phyloP scores from a whole-genome alignment of 768 basidiomycete species.

The Pleurotus platypus region DNA sequence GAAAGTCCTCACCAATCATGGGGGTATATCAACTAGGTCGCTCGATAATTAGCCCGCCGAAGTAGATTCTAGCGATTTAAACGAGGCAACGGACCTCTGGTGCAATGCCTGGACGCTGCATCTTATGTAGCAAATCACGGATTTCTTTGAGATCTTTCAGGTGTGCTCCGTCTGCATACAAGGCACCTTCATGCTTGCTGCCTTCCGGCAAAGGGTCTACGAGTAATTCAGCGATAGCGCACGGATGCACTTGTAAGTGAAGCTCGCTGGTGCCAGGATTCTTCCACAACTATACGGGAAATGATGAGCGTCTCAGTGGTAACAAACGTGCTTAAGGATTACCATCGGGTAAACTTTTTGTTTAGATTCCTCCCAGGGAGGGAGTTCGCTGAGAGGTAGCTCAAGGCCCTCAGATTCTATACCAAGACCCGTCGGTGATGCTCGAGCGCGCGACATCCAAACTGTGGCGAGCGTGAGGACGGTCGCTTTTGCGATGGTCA shows the following conservation, averaged over 20 bases:
- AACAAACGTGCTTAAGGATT: constrained; percentile 21
- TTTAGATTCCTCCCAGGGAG: constrained; percentile 75
- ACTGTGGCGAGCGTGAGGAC: constrained; percentile 20
- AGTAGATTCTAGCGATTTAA: not conserved
- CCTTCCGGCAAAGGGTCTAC: constrained; percentile 71
- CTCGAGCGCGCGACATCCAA: constrained; percentile 84
- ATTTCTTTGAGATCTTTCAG: constrained; percentile 71
- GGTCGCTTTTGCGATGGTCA: not conserved
- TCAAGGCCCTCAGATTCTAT: constrained; percentile 79
- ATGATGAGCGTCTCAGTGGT: constrained; percentile 11
- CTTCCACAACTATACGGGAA: constrained; percentile 70
- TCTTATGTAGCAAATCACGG: constrained; percentile 71
- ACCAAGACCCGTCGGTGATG: constrained; percentile 76
- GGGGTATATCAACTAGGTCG: constrained; percentile 68
- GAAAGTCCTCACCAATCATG: constrained; percentile 67
- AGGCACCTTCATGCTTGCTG: constrained; percentile 53
- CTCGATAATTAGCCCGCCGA: not conserved
- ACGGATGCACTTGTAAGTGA: constrained; percentile 90
- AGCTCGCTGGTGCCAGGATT: constrained; percentile 81
- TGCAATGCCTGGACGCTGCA: constrained; percentile 88
- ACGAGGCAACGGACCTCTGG: constrained; percentile 49
- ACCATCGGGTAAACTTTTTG: constrained; percentile 69
- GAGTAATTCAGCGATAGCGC: constrained; percentile 62
- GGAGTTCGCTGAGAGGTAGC: constrained; percentile 60
- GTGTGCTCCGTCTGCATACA: constrained; percentile 81